Evolutionary conservation across 129 eudicot species (phyloP).

Genomic region (Daucus carota): DH1_v3.0 NC_030385.2:36783001-36783500

Average conservation of each 20-base stretch:
- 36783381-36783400: background rate
- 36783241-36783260: too few relatives aligned
- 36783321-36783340: too few relatives aligned
- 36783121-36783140: slow-evolving; percentile 47
- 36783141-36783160: background rate
- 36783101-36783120: slow-evolving; percentile 92
- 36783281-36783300: too few relatives aligned
- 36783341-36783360: background rate
- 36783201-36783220: background rate
- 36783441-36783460: background rate
- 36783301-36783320: too few relatives aligned
- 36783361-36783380: background rate
- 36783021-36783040: slow-evolving; percentile 81
- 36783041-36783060: slow-evolving; percentile 81
- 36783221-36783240: background rate
- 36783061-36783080: slow-evolving; percentile 72
- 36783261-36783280: too few relatives aligned
- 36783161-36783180: background rate
- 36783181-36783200: background rate
- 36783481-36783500: background rate
- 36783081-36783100: slow-evolving; percentile 85
- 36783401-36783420: background rate
- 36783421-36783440: background rate
- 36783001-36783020: slow-evolving; percentile 34
- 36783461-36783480: background rate